Evolutionary conservation across 306 rosid genomes (phyloP).

Genomic region (Dalbergia cultrata): DNA sequence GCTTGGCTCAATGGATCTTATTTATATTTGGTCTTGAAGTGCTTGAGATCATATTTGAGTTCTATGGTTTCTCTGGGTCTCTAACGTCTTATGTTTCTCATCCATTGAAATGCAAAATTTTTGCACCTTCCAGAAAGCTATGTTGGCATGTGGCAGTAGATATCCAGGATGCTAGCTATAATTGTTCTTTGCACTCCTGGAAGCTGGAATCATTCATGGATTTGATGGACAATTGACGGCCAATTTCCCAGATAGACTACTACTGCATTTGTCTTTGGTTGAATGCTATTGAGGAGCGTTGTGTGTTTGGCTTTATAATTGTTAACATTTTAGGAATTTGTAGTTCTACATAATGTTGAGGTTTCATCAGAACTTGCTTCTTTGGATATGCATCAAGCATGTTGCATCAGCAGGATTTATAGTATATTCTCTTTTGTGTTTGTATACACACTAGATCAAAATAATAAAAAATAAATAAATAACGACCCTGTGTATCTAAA

Average conservation of each 20-base stretch:
- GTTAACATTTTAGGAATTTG: conserved; percentile 28
- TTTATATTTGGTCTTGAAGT: conserved; percentile 14
- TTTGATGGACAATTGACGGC: conserved; percentile 23
- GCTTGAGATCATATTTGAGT: background rate
- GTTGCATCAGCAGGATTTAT: conserved; percentile 15
- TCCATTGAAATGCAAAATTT: conserved; percentile 10
- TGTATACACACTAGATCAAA: background rate
- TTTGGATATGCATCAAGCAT: conserved; percentile 3
- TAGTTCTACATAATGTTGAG: conserved; percentile 6
- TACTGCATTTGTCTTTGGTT: conserved; percentile 41
- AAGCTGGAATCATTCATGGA: background rate
- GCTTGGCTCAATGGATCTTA: background rate
- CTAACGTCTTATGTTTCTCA: conserved; percentile 14
- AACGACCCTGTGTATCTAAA: background rate
- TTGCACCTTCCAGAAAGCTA: conserved; percentile 34
- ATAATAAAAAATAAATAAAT: background rate
- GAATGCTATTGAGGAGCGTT: conserved; percentile 6
- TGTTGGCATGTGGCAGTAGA: conserved; percentile 43
- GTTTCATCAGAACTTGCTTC: conserved; percentile 26
- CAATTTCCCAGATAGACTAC: conserved; percentile 20
- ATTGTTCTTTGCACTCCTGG: conserved; percentile 26
- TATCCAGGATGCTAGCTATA: conserved; percentile 32
- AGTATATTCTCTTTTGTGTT: conserved; percentile 8
- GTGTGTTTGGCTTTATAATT: conserved; percentile 31
- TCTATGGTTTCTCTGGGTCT: conserved; percentile 28